Conservation (phyloP, 192 early-diverging fungal genomes). For the Mortierella hygrophila region DNA sequence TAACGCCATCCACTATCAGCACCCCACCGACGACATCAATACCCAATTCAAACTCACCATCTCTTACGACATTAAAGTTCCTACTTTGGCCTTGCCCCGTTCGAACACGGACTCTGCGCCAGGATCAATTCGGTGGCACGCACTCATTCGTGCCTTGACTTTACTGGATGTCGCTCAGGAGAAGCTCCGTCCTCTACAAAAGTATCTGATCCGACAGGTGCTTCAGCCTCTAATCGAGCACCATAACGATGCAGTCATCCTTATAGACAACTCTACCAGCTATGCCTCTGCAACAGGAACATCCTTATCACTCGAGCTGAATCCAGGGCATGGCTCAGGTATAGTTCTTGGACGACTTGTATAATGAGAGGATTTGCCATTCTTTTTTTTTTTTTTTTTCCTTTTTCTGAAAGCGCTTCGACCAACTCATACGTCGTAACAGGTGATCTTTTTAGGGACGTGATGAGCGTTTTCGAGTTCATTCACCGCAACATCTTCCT, state of each 20-base stretch:
- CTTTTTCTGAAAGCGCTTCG: neutral
- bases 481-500: conserved; percentile 40
- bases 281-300: conserved; percentile 21
- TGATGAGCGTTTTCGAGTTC: conserved; percentile 25
- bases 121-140: conserved; percentile 43
- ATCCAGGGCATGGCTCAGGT: conserved; percentile 1
- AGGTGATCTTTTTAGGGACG: conserved; percentile 27
- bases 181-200: conserved; percentile 39
- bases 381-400: neutral
- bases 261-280: neutral
- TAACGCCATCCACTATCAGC: conserved; percentile 11
- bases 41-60: conserved; percentile 8
- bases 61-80: conserved; percentile 40
- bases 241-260: neutral
- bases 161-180: conserved; percentile 32
- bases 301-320: conserved; percentile 8
- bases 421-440: neutral
- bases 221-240: conserved; percentile 38
- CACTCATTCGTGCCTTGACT: conserved; percentile 24
- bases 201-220: conserved; percentile 12
- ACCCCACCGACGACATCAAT: neutral
- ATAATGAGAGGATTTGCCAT: neutral
- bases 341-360: neutral
- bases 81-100: conserved; percentile 20
- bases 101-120: conserved; percentile 19